Evolutionary conservation across 352 stramenopile genomes (phyloP), one percentile per base, ranked within the genome.

Genomic region (Pythium dissotocum): DNA sequence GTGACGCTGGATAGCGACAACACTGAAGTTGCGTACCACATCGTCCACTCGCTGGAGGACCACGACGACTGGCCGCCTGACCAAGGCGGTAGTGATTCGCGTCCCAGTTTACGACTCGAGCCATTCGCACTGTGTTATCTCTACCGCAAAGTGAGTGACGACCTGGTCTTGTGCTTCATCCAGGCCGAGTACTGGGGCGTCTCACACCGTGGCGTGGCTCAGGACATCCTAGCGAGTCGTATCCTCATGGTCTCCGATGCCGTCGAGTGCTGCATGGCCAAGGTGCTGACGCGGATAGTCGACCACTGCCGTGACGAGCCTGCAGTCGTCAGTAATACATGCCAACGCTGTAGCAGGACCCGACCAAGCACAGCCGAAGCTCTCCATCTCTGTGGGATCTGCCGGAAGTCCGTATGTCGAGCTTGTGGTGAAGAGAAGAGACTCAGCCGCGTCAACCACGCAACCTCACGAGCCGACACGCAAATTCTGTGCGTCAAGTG

Each of bases 121-220:
- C 59, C 58, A 2, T 71, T 85, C 53, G 69, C 72, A 13, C 60
- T 88, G 6, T 90, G 82, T 42, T 85, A 82, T 48, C 38, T 90
- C 32, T 90, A 77, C 61, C 67, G 75, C 6, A 66, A 75, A 44
- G 78, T 90, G n/a, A 77, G 65, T 33, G 75, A 85, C 12, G 79
- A 87, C 55, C 63, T 85, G 6, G 78, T 87, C 14, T 70, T 88
- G 63, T 86, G 77, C 61, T 87, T 87, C 65, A 73, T 81, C 13
- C 21, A 80, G 13, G 77, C 77, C 30, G 76, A 85, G 51, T 87
- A 87, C 53, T 73, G 76, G n/a, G 73, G 70, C 54, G 53, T 68
- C 16, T 61, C 64, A n/a, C 74, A 65, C 10, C 61, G 60, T 0
- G 56, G 49, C 0, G 63, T 64, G 14, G 71, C 76, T 26, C 74